Evolutionary conservation across 2,329 filamentous ascomycete genomes (phyloP).

Genomic region (Tolypocladium paradoxum): DNA sequence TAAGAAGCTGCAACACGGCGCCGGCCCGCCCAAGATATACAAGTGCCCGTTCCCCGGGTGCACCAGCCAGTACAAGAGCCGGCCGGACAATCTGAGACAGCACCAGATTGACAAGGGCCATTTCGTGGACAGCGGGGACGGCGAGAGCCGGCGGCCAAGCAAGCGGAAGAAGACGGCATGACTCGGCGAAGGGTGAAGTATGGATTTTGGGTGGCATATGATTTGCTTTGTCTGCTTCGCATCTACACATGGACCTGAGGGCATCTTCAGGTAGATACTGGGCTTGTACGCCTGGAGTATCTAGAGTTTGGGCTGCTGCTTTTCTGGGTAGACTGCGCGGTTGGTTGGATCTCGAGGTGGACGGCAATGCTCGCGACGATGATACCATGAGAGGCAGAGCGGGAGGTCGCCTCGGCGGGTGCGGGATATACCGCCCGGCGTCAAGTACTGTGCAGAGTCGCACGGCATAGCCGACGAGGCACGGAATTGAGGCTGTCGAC

Average conservation of each 20-base stretch:
- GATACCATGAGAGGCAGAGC: neutral
- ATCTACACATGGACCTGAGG: neutral
- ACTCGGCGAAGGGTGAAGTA: neutral
- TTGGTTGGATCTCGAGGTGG: neutral
- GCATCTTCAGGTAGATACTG: neutral
- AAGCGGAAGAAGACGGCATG: constrained; percentile 35
- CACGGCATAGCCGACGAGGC: neutral
- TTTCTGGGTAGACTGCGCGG: neutral
- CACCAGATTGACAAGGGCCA: constrained; percentile 47
- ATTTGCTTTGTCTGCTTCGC: neutral
- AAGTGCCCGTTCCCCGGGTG: constrained; percentile 43
- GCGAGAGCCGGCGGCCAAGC: constrained; percentile 23
- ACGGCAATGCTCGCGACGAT: neutral
- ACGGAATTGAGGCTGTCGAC: neutral
- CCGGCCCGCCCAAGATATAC: constrained; percentile 38
- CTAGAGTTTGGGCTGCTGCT: neutral
- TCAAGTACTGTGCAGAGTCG: neutral
- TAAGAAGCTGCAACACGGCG: constrained; percentile 42
- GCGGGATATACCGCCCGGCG: neutral
- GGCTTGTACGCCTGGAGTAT: neutral
- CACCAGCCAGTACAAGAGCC: constrained; percentile 43
- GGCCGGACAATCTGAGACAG: constrained; percentile 43
- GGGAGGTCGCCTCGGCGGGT: neutral
- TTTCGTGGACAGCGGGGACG: constrained; percentile 34
- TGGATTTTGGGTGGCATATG: neutral